Conservation (phyloP, 345 rosid genomes). For the Hypericum androsaemum region DNA sequence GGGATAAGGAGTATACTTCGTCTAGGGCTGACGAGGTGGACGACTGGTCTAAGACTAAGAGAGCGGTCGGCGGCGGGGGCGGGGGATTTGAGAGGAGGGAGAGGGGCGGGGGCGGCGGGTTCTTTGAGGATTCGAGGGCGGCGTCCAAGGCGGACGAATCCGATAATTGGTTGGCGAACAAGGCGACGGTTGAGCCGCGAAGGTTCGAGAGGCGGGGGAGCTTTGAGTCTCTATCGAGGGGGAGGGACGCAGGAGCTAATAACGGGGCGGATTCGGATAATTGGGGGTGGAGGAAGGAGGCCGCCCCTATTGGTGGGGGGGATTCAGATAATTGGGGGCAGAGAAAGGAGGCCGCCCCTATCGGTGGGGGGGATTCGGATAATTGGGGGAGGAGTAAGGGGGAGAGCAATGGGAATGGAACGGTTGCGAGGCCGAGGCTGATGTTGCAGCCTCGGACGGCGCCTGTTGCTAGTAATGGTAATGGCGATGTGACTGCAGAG, state of each 20-base stretch:
- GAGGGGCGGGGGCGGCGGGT: conserved; percentile 25
- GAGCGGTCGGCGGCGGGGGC: conserved; percentile 13
- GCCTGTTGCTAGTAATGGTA: conserved; percentile 28
- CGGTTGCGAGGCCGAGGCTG: conserved; percentile 50
- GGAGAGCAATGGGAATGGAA: conserved; percentile 23
- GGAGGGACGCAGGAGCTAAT: too few species aligned
- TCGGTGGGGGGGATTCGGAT: conserved; percentile 42
- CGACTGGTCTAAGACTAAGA: conserved; percentile 76
- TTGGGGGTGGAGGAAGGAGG: conserved; percentile 4
- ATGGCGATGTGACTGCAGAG: conserved; percentile 18
- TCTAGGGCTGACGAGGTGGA: conserved; percentile 92
- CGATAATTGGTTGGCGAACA: conserved; percentile 67
- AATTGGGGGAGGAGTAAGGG: conserved; percentile 75
- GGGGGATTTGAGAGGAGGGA: conserved; percentile 60
- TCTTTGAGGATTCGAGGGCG: conserved; percentile 44
- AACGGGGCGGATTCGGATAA: conserved; percentile 18
- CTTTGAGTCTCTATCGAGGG: conserved; percentile 59
- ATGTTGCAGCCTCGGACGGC: conserved; percentile 66
- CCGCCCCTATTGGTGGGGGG: too few species aligned
- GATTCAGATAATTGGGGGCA: conserved; percentile 66
- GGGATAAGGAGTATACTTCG: conserved; percentile 15
- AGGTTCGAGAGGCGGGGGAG: conserved; percentile 59
- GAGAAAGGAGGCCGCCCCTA: too few species aligned
- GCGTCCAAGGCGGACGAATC: conserved; percentile 87
- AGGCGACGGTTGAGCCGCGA: conserved; percentile 25